Conservation (phyloP, 2,329 filamentous ascomycete species). For the Cladosporium sp. region DNA sequence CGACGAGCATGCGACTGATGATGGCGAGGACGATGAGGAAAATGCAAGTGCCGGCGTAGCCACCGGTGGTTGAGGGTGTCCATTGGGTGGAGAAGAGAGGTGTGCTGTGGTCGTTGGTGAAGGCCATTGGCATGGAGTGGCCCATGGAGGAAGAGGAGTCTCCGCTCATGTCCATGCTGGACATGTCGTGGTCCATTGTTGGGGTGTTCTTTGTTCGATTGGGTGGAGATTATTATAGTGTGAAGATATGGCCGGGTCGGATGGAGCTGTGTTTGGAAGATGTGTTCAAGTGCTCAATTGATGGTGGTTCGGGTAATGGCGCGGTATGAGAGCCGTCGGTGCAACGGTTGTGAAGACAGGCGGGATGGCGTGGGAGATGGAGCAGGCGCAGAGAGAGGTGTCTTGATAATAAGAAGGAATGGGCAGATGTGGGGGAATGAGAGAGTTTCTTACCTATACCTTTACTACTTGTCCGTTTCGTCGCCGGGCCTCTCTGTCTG, state of each 20-base stretch:
- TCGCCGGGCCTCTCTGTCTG: neutral
- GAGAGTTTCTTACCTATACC: constrained; percentile 6
- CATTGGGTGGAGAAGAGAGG: constrained; percentile 65
- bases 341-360: neutral
- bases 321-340: neutral
- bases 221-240: neutral
- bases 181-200: constrained; percentile 13
- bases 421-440: neutral
- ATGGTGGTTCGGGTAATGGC: no score
- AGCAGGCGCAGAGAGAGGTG: no score
- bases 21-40: constrained; percentile 76
- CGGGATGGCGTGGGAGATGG: neutral
- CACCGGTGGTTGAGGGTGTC: constrained; percentile 64
- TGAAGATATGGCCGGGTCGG: no score
- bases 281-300: no score
- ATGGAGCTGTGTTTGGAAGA: no score
- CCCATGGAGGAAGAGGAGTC: constrained; percentile 13
- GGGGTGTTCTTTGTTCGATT: neutral
- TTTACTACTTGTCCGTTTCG: neutral
- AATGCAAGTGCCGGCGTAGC: constrained; percentile 85
- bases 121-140: constrained; percentile 52
- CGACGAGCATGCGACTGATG: constrained; percentile 65
- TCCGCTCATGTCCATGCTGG: constrained; percentile 9
- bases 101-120: constrained; percentile 60
- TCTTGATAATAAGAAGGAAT: neutral